Base-by-base conservation (phyloP, 2,329 filamentous ascomycete species). In the Emmonsiellopsis sp. region DNA sequence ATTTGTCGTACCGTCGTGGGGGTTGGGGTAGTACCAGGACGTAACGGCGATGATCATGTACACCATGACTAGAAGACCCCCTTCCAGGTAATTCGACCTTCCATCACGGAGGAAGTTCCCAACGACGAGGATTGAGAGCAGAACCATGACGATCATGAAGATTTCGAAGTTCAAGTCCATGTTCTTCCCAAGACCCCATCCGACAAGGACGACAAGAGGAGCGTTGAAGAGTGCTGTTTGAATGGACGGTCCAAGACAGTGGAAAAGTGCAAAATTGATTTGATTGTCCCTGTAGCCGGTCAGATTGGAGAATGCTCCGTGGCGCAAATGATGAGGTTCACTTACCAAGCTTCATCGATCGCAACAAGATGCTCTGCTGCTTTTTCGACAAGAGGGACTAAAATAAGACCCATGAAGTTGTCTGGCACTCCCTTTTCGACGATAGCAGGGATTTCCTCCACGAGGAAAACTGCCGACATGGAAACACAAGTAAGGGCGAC, bases 41-140 rank as follows among this genome's bases (percentile, higher is more conserved):
- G 74, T 75, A 42, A 84, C 73, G 1, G 82, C 81, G 58, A 85
- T 81, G 61, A 85, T 79, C 34, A 83, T 64, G 62, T 85, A 85
- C 9, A 83, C 78, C 51, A 76, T 59, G 15, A 95, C 81, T 59
- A 89, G 88, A 15, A 96, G 78, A 26, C 83, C 80, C 2, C 91
- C 91, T 68, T 96, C 91, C 4, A 96, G 79, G 64, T 94, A 96
- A 65, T 95, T 94, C 57, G 84, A 89, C 76, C 93, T 92, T 60
- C 88, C 84, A 65, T 96, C 91, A 49, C 89, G 79, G 52, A 96
- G 72, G 71, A 95, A 95, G 57, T 89, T 88, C 1, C 90, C 89
- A 38, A 95, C 87, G 0, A 90, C 89, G 42, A 96, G 76, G 62
- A 95, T 92, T 31, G 88, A 82, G 26, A 96, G 77, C 54, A 96